Evolutionary conservation across 129 eudicot genomes (phyloP).

Genomic region (Flaveria bidentis): DNA sequence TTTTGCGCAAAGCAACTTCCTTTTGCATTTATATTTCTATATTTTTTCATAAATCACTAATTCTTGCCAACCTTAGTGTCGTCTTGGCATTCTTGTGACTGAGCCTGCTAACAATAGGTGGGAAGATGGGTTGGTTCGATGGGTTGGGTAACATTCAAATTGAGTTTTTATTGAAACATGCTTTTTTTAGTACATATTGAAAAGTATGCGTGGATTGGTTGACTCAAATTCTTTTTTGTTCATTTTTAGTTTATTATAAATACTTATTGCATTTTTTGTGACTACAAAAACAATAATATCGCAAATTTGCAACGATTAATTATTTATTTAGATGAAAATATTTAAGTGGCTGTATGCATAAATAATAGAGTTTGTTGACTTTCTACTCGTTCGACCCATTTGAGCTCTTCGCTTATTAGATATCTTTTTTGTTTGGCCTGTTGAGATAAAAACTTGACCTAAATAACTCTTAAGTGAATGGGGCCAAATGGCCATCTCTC

Average conservation of each 20-base stretch:
- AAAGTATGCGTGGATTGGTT: background rate
- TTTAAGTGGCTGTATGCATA: background rate
- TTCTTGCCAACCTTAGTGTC: background rate
- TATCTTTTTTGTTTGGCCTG: background rate
- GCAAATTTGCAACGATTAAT: background rate
- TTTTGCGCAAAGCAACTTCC: background rate
- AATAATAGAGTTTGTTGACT: background rate
- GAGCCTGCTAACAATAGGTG: background rate
- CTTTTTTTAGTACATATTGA: background rate
- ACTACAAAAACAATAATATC: background rate
- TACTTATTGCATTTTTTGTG: background rate
- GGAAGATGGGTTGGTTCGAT: background rate
- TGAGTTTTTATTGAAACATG: background rate
- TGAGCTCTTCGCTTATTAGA: background rate
- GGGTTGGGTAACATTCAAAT: background rate
- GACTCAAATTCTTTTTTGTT: background rate
- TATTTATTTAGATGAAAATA: too few relatives aligned
- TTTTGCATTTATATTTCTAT: conserved; percentile 1
- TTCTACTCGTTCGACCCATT: background rate
- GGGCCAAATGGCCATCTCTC: background rate
- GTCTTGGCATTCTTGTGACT: background rate
- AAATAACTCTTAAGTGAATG: background rate
- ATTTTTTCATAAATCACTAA: background rate
- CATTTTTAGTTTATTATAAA: background rate
- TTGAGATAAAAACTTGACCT: background rate